These are phyloP conservation scores for Talaromyces sp. DNA, from an alignment of 2,329 filamentous ascomycete genomes.

Conservation along the genomic window DNA sequence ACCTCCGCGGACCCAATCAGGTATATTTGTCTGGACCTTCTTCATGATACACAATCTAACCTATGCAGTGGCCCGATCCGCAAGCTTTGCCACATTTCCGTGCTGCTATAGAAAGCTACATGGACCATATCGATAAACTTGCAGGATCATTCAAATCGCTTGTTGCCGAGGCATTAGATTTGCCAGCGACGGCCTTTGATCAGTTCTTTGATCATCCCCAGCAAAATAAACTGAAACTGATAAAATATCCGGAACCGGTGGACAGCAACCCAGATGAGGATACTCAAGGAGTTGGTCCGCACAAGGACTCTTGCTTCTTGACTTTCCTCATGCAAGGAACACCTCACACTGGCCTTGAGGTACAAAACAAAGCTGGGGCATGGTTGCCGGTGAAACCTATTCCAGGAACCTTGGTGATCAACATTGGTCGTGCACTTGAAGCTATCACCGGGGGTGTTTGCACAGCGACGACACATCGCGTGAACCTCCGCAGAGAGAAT, in stretches of 20 bases:
- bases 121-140: conserved; percentile 26
- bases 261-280: conserved; percentile 24
- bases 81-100: conserved; percentile 31
- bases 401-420: conserved; percentile 47
- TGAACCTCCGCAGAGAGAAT: conserved; percentile 28
- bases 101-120: conserved; percentile 28
- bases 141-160: conserved; percentile 28
- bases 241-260: conserved; percentile 38
- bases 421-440: conserved; percentile 43
- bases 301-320: conserved; percentile 51
- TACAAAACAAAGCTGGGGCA: conserved; percentile 45
- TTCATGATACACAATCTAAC: neutral
- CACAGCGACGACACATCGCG: conserved; percentile 36
- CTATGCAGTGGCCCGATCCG: conserved; percentile 34
- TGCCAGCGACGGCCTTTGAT: conserved; percentile 28
- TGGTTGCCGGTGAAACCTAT: conserved; percentile 48
- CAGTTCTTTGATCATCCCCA: conserved; percentile 33
- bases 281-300: conserved; percentile 42
- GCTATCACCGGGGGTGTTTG: conserved; percentile 36
- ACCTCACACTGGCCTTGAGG: conserved; percentile 45
- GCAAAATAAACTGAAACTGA: conserved; percentile 36
- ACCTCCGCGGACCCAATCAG: conserved; percentile 36
- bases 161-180: conserved; percentile 33
- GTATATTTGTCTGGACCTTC: conserved; percentile 18
- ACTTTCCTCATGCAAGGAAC: conserved; percentile 49